Conservation (phyloP, 768 basidiomycete genomes). For the Kwoniella sp. region DNA sequence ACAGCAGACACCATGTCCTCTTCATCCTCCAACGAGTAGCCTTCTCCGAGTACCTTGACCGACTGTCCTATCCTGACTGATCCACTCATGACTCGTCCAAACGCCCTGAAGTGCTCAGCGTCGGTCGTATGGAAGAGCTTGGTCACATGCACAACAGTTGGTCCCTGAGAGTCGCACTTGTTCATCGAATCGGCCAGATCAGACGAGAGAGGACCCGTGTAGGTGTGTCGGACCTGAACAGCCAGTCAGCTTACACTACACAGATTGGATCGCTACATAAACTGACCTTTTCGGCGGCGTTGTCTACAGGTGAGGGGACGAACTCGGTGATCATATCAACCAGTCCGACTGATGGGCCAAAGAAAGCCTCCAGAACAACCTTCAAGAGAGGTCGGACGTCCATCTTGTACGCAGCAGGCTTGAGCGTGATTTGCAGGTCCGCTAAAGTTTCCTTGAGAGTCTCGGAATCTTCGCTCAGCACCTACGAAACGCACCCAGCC, state of each 20-base stretch:
- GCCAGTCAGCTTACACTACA: not conserved
- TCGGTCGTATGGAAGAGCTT: constrained; percentile 97
- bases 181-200: constrained; percentile 75
- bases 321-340: constrained; percentile 88
- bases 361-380: constrained; percentile 90
- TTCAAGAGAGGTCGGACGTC: constrained; percentile 92
- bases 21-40: constrained; percentile 97
- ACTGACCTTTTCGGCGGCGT: constrained; percentile 50
- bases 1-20: constrained; percentile 88
- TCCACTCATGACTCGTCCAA: constrained; percentile 89
- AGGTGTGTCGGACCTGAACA: constrained; percentile 70
- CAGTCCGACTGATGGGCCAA: constrained; percentile 80
- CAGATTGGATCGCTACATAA: not conserved
- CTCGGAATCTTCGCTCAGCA: constrained; percentile 91
- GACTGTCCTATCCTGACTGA: constrained; percentile 76
- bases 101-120: constrained; percentile 92
- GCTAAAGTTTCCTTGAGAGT: constrained; percentile 72
- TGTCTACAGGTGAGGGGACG: constrained; percentile 63
- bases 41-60: constrained; percentile 95
- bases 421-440: constrained; percentile 74
- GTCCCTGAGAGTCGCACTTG: constrained; percentile 74
- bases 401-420: constrained; percentile 96
- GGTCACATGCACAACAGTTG: constrained; percentile 85
- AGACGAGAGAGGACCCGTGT: constrained; percentile 80
- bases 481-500: constrained; percentile 54